Base-by-base conservation (phyloP, 129 eudicot species). In the Escallonia rubra region DNA sequence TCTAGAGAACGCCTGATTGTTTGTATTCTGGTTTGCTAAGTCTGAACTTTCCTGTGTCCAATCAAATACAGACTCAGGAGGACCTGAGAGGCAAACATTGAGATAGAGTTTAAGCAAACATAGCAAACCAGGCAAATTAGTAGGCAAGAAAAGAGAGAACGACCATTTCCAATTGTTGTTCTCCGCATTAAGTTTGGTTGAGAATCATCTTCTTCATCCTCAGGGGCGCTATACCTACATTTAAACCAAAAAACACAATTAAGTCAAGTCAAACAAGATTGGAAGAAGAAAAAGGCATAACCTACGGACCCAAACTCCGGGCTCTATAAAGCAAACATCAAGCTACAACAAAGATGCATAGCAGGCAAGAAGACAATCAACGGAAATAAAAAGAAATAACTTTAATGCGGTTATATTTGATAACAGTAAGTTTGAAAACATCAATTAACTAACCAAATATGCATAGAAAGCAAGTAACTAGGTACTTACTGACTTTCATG, bases 401-500 rank as follows among this genome's bases (percentile, higher is more conserved):
- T 52, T 52, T 1, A 23, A 54, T 11, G 59, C 59, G 10, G 13
- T 15, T 14, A 51, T 47, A 40, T 67, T 10, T 65, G 23, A 73
- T 16, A 43, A 57, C 6, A 54, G 6, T 23, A 43, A 2, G 53
- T 43, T 39, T n/a, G 45, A 2, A 7, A 69, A n/a, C 48, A 63
- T 41, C 44, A 48, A 46, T 41, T 56, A 34, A 46, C 52, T n/a
- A 52, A 15, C 47, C 41, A 8, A 38, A 69, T 55, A 40, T 11
- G 45, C 7, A 43, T 41, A 12, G 49, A 6, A 73, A 42, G 49
- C 41, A 9, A 61, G 63, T 54, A 43, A n/a, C 52, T 14, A 10
- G 65, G n/a, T 67, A 80, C 97, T 90, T 83, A 94, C 99, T 89
- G 99, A 87, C 99, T 94, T 77, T 94, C 99, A 64, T 75, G 96